phyloP scores from a whole-genome alignment of 805 yeast genomes.

The Isabelozyma rhagii region DNA sequence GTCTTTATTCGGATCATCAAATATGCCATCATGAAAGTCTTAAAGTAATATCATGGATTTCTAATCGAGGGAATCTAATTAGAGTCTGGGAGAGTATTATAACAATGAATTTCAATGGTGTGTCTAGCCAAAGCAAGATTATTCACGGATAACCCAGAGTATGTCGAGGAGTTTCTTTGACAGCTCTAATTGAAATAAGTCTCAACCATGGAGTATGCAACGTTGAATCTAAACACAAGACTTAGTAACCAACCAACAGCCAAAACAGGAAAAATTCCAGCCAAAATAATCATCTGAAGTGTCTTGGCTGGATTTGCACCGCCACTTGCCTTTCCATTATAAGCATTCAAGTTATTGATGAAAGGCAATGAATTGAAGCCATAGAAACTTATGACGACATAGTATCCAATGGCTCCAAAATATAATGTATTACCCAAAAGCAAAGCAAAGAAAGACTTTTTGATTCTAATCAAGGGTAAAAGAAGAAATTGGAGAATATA shows the following conservation, averaged over 20 bases:
- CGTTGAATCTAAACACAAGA: slow-evolving; percentile 65
- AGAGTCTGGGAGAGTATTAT: too few species aligned
- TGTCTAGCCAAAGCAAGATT: too few species aligned
- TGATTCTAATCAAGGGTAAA: slow-evolving; percentile 65
- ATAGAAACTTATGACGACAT: slow-evolving; percentile 76
- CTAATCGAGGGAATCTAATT: too few species aligned
- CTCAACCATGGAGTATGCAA: slow-evolving; percentile 62
- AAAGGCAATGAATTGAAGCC: slow-evolving; percentile 62
- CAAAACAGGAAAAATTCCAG: slow-evolving; percentile 63
- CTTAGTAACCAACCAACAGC: slow-evolving; percentile 55
- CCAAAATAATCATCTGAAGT: slow-evolving; percentile 54
- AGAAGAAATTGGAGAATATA: slow-evolving; percentile 73
- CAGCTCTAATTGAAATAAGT: slow-evolving; percentile 34
- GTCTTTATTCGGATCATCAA: too few species aligned
- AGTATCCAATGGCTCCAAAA: slow-evolving; percentile 69
- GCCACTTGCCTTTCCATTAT: background rate
- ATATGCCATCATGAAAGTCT: too few species aligned
- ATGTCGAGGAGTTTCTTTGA: background rate
- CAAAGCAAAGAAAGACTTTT: slow-evolving; percentile 60
- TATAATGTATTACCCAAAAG: slow-evolving; percentile 78
- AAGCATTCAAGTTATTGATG: slow-evolving; percentile 11
- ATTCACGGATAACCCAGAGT: too few species aligned
- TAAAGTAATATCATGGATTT: too few species aligned
- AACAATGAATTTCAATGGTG: too few species aligned
- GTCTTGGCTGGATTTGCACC: slow-evolving; percentile 42